Percentiles rank a stretch among this genome's conserved stretches.
Evolutionary conservation across 208 protist species (phyloP).

Genomic region (Trypanosoma brucei): DNA sequence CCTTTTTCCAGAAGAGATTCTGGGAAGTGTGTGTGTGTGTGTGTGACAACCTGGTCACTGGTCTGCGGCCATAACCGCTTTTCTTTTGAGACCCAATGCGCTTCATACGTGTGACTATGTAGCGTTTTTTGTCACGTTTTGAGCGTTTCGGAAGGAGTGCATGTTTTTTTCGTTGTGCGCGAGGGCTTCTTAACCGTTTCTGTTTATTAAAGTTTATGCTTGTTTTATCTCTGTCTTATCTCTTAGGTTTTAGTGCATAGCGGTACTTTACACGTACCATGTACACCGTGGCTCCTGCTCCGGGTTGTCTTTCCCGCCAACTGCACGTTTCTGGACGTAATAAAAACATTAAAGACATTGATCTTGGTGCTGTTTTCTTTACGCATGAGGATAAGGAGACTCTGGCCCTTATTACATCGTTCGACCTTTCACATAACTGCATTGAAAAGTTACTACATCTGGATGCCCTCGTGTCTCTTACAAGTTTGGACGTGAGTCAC

Average conservation of each 20-base stretch:
- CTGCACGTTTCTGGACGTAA: constrained; percentile 68
- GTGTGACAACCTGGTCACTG: no score
- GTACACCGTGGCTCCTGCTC: constrained; percentile 13
- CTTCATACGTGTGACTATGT: no score
- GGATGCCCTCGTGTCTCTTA: constrained; percentile 48
- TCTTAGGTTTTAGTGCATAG: not conserved
- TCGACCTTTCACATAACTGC: constrained; percentile 81
- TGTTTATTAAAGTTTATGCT: not conserved
- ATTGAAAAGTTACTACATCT: constrained; percentile 51
- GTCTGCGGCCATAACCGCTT: no score
- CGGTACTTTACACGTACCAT: not conserved
- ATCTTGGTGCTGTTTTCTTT: constrained; percentile 65
- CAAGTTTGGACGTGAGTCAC: constrained; percentile 60
- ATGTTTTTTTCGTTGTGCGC: no score
- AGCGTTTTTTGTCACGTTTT: no score
- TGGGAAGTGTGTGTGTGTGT: no score
- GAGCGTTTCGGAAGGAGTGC: no score
- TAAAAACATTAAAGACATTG: constrained; percentile 67
- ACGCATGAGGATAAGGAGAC: constrained; percentile 45
- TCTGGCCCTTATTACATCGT: constrained; percentile 66
- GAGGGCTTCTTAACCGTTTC: no score
- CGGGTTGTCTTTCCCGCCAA: constrained; percentile 19
- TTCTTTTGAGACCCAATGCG: no score
- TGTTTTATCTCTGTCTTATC: constrained; percentile 2
- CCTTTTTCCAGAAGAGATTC: no score